Base-by-base conservation (phyloP, 164 flowering plant species). In the Akebia trifoliata region DNA sequence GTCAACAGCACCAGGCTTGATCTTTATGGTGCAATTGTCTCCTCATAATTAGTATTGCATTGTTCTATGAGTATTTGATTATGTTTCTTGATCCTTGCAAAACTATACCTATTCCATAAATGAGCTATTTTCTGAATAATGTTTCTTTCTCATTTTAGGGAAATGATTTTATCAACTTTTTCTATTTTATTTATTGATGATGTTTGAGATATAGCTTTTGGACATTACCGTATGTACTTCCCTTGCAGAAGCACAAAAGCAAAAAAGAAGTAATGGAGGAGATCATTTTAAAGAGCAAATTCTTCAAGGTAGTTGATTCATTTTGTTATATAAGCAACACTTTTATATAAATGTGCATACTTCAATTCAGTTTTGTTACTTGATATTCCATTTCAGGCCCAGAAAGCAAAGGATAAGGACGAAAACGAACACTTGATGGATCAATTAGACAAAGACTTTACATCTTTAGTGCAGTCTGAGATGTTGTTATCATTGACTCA, bases 211-310 rank as follows among this genome's bases (percentile, higher is more conserved):
- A 34, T 29, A 21, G 7, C 32, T 30, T 35, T 12, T 29, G 34
- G 8, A 32, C 24, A 21, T 15, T 40, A 29, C 22, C 14, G 31
- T 26, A 14, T 28, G 22, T 56, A 26, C 26, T 43, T 44, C 32
- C 39, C 6, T 40, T 78, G 73, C 85, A 93, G 98, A 84, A 65
- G 60, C 86, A 61, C 39, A 93, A 87, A 71, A 83, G 72, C 71
- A 89, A 85, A 69, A 89, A 89, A 69, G 94, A 93, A 75, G 81
- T 84, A 29, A 85, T 85, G 92, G 78, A 78, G 59, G 97, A 93
- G 74, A 60, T 93, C 54, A 93, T 93, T 26, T 60, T 36, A 14
- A 93, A 89, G 71, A 85, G 92, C 85, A 92, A 89, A 61, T 75
- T 36, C 61, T 80, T 60, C 71, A 92, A 85, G 95, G 98, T 89